A percentile compares a stretch with the other conserved stretches of the same genome.
These are phyloP conservation scores for Ogataea trehalophila DNA, from an alignment of 805 yeast species.

Conservation along the genomic window DNA sequence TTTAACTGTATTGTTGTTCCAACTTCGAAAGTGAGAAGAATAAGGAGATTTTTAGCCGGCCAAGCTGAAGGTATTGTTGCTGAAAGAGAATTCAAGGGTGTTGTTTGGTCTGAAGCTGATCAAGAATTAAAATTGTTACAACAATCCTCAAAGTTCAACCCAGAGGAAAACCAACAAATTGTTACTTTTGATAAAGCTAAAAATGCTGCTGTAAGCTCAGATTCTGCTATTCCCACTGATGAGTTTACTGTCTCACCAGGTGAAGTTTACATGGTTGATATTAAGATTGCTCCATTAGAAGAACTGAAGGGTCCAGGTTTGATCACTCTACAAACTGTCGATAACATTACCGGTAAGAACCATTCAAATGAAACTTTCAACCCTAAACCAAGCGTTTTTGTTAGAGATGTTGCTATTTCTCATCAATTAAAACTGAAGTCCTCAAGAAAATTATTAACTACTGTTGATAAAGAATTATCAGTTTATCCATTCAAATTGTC, in stretches of 20 bases:
- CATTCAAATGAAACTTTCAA: slow-evolving; percentile 46
- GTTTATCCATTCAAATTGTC: slow-evolving; percentile 91
- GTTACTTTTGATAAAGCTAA: slow-evolving; percentile 35
- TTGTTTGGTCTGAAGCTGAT: slow-evolving; percentile 78
- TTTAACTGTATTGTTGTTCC: slow-evolving; percentile 87
- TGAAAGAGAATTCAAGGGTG: slow-evolving; percentile 90
- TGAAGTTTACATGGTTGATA: slow-evolving; percentile 82
- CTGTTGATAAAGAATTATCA: slow-evolving; percentile 67
- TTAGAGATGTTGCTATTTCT: slow-evolving; percentile 81
- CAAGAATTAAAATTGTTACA: slow-evolving; percentile 59
- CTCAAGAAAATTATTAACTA: slow-evolving; percentile 63
- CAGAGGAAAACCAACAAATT: slow-evolving; percentile 32
- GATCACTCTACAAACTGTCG: slow-evolving; percentile 62
- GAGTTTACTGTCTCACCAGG: slow-evolving; percentile 72
- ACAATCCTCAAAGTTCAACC: slow-evolving; percentile 32
- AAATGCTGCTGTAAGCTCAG: slow-evolving; percentile 32
- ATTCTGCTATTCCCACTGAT: slow-evolving; percentile 69
- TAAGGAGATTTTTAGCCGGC: slow-evolving; percentile 91
- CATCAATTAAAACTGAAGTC: slow-evolving; percentile 73
- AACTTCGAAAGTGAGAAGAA: slow-evolving; percentile 86
- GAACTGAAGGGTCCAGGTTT: slow-evolving; percentile 55
- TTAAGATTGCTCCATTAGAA: slow-evolving; percentile 65
- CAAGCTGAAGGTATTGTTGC: slow-evolving; percentile 91
- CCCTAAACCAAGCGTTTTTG: slow-evolving; percentile 65
- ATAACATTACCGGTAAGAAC: slow-evolving; percentile 58